Conservation (phyloP, 768 basidiomycete genomes). For the Boletus vinaceobasis region DNA sequence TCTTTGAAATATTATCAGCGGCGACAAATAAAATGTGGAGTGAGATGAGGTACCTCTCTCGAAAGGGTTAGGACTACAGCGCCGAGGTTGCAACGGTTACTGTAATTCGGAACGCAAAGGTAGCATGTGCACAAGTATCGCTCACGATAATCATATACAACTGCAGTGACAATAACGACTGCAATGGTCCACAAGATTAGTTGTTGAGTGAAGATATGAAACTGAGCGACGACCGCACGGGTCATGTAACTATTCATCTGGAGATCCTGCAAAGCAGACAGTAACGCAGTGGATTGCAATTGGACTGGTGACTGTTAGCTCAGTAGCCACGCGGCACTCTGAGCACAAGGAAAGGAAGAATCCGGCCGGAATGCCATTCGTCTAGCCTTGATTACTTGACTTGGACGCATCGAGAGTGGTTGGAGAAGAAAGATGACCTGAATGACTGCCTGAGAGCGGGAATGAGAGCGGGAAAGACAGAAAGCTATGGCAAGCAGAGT, state of each 20-base stretch:
- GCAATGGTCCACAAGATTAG: not conserved
- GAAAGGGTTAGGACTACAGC: conserved; percentile 6
- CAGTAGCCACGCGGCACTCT: no score
- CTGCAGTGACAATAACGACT: not conserved
- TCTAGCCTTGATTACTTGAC: no score
- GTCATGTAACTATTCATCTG: not conserved
- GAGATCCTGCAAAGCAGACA: not conserved
- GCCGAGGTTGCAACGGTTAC: not conserved
- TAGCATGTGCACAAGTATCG: not conserved
- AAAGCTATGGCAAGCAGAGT: no score
- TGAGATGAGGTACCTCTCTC: not conserved
- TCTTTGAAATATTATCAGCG: not conserved
- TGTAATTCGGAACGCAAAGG: not conserved
- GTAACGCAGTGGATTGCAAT: no score
- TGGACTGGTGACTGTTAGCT: no score
- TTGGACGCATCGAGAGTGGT: no score
- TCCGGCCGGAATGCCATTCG: no score
- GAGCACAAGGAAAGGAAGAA: no score
- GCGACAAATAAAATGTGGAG: not conserved
- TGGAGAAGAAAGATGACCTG: no score
- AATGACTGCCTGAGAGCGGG: no score
- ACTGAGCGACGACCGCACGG: not conserved
- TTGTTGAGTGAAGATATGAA: not conserved
- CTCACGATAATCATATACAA: conserved; percentile 12
- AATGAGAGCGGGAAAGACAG: no score